These are phyloP conservation scores for Populus alba DNA, from an alignment of 345 rosid species.

Conservation along the genomic window DNA sequence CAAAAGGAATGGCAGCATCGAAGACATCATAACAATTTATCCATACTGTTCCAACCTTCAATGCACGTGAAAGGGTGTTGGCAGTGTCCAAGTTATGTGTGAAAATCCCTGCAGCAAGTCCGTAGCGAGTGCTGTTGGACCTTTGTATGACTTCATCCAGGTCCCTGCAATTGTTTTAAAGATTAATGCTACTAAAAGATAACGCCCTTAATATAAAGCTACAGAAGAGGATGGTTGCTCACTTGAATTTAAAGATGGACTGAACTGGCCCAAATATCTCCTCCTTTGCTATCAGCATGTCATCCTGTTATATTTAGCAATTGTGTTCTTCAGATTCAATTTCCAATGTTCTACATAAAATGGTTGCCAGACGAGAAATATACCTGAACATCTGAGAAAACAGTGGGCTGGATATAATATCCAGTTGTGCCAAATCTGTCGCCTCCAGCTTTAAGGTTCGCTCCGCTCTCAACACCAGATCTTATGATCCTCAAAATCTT, in stretches of 20 bases:
- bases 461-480: conserved; percentile 74
- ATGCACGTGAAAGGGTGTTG: conserved; percentile 62
- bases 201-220: not conserved
- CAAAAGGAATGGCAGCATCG: conserved; percentile 85
- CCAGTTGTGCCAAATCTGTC: conserved; percentile 68
- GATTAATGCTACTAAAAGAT: not conserved
- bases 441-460: conserved; percentile 89
- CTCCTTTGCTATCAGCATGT: conserved; percentile 83
- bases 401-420: conserved; percentile 88
- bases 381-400: conserved; percentile 87
- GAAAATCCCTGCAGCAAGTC: conserved; percentile 86
- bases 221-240: conserved; percentile 21
- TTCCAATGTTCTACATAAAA: not conserved
- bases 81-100: conserved; percentile 77
- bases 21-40: conserved; percentile 71
- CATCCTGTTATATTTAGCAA: conserved; percentile 48
- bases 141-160: conserved; percentile 62
- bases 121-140: conserved; percentile 57
- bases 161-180: conserved; percentile 43
- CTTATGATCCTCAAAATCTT: conserved; percentile 70
- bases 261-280: conserved; percentile 98
- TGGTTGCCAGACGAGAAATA: not conserved
- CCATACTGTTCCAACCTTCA: conserved; percentile 76
- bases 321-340: not conserved
- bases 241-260: conserved; percentile 86